These are phyloP conservation scores for Phoma herbarum DNA, from an alignment of 2,329 filamentous ascomycete species.

Conservation along the genomic window DNA sequence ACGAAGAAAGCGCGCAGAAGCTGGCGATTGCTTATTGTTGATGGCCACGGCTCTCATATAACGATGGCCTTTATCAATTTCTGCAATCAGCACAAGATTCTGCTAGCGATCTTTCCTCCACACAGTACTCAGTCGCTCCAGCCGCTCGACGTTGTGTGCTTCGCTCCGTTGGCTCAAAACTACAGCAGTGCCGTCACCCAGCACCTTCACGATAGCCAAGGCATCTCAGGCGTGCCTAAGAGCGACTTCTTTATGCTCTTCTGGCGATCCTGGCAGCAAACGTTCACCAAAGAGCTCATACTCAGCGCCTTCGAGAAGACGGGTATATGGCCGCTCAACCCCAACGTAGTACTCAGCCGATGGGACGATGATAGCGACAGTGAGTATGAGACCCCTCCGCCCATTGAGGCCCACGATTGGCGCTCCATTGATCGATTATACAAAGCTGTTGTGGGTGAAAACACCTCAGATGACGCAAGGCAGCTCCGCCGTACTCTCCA, in stretches of 20 bases:
- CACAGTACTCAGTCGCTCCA: not conserved
- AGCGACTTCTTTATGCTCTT: conserved; percentile 1
- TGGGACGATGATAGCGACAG: not conserved
- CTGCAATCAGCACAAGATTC: not conserved
- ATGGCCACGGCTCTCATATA: not conserved
- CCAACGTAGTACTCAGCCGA: not conserved
- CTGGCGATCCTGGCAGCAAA: not conserved
- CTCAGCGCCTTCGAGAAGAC: conserved; percentile 1
- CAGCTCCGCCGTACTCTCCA: conserved; percentile 1
- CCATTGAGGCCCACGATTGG: not conserved
- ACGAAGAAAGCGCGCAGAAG: not conserved
- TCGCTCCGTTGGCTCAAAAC: conserved; percentile 1
- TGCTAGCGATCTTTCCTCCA: not conserved
- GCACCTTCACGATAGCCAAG: conserved; percentile 3
- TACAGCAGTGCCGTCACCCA: not conserved
- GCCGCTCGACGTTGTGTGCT: conserved; percentile 1
- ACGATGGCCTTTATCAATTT: not conserved
- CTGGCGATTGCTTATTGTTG: not conserved
- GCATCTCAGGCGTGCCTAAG: not conserved
- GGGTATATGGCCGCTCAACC: not conserved
- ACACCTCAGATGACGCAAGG: conserved; percentile 3
- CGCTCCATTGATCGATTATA: not conserved
- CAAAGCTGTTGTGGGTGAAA: not conserved
- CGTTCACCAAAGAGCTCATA: conserved; percentile 3
- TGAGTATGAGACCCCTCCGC: not conserved